Conservation (phyloP, 768 basidiomycete genomes). For the Dioszegia hungarica region DNA sequence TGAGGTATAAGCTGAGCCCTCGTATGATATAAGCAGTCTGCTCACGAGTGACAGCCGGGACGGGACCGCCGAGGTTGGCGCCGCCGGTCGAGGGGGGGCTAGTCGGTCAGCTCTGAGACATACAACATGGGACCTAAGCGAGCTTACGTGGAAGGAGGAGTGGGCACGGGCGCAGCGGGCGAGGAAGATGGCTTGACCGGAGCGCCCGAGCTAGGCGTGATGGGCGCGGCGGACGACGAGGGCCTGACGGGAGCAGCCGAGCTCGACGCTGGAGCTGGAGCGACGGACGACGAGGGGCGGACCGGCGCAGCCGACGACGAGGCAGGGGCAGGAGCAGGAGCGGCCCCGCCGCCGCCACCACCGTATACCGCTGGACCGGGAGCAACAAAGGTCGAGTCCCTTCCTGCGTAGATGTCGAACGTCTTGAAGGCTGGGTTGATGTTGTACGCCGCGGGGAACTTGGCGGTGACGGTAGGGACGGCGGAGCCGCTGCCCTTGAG, state of each 20-base stretch:
- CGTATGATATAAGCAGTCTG: neutral
- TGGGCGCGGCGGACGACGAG: no score
- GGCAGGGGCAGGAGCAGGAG: neutral
- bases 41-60: neutral
- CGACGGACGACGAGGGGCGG: neutral
- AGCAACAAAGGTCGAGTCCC: neutral
- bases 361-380: neutral
- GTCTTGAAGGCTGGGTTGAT: conserved; percentile 1
- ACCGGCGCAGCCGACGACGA: neutral
- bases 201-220: no score
- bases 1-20: neutral
- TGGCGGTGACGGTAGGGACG: neutral
- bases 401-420: neutral
- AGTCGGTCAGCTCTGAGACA: no score
- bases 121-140: no score
- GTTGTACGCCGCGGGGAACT: conserved; percentile 4
- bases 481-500: neutral
- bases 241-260: no score
- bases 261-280: no score
- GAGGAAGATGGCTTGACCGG: no score
- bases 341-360: neutral
- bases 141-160: no score
- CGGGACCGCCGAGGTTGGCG: neutral
- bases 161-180: no score
- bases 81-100: neutral